Conservation (phyloP, 2,329 filamentous ascomycete species). For the Coleophoma crateriformis region DNA sequence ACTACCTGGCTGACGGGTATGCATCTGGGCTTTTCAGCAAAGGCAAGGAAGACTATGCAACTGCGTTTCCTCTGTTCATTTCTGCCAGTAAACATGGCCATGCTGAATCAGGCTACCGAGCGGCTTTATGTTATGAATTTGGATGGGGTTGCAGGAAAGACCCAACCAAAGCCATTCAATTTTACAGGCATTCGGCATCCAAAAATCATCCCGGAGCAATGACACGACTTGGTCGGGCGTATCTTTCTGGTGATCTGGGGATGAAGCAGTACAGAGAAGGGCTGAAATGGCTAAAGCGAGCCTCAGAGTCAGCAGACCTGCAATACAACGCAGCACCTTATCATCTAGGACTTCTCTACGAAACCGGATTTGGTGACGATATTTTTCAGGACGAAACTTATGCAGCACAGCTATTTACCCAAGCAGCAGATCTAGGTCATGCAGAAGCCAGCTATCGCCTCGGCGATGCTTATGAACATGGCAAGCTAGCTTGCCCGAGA, state of each 20-base stretch:
- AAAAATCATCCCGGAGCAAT: slow-evolving; percentile 96
- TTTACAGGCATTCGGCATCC: slow-evolving; percentile 81
- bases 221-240: slow-evolving; percentile 85
- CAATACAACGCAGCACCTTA: slow-evolving; percentile 94
- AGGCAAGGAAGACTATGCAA: slow-evolving; percentile 84
- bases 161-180: slow-evolving; percentile 87
- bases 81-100: slow-evolving; percentile 95
- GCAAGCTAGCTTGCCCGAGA: slow-evolving; percentile 76
- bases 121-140: slow-evolving; percentile 94
- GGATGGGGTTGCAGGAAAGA: slow-evolving; percentile 94
- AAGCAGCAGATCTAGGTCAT: slow-evolving; percentile 88
- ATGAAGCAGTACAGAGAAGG: slow-evolving; percentile 83
- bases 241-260: slow-evolving; percentile 83
- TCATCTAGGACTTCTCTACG: slow-evolving; percentile 82
- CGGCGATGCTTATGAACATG: slow-evolving; percentile 96
- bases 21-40: slow-evolving; percentile 94
- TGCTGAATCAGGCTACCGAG: slow-evolving; percentile 89
- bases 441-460: slow-evolving; percentile 79
- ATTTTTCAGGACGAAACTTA: slow-evolving; percentile 88
- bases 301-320: slow-evolving; percentile 78
- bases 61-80: slow-evolving; percentile 87
- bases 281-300: slow-evolving; percentile 93
- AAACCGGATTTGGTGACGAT: slow-evolving; percentile 90
- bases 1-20: slow-evolving; percentile 92
- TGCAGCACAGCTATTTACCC: slow-evolving; percentile 88